A percentile compares a stretch with the other conserved stretches of the same genome.
Evolutionary conservation across 306 rosid genomes (phyloP).

Genomic region (Dalbergia cultrata): DNA sequence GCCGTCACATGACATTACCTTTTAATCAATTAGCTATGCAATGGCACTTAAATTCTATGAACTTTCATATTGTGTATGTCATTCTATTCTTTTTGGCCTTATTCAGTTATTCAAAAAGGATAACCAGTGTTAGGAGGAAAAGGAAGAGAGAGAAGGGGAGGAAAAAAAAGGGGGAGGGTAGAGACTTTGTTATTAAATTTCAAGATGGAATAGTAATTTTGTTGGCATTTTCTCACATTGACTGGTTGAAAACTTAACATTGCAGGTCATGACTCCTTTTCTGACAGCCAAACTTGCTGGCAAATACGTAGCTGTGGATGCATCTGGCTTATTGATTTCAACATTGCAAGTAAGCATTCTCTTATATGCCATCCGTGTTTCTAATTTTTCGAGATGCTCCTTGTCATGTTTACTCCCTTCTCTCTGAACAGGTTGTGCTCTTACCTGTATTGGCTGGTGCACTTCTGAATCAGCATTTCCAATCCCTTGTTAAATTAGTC

Average conservation of each 20-base stretch:
- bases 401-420: conserved; percentile 22
- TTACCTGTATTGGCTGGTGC: conserved; percentile 88
- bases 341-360: conserved; percentile 68
- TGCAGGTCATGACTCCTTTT: conserved; percentile 90
- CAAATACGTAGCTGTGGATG: conserved; percentile 85
- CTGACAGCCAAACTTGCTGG: conserved; percentile 92
- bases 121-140: neutral
- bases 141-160: no score
- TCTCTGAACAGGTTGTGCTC: conserved; percentile 75
- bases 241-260: conserved; percentile 8
- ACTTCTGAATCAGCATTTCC: conserved; percentile 82
- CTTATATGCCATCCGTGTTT: neutral
- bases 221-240: neutral
- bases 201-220: neutral
- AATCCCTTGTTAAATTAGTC: conserved; percentile 69
- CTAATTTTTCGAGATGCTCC: neutral
- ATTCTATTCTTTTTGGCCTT: conserved; percentile 3
- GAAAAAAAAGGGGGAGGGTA: no score
- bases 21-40: neutral
- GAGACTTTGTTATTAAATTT: no score
- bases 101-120: conserved; percentile 4
- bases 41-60: conserved; percentile 3
- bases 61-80: neutral
- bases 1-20: neutral
- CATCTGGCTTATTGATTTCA: conserved; percentile 69